phyloP scores from a whole-genome alignment of 176 grass and related monocot genomes.

The Avena sativa region DNA sequence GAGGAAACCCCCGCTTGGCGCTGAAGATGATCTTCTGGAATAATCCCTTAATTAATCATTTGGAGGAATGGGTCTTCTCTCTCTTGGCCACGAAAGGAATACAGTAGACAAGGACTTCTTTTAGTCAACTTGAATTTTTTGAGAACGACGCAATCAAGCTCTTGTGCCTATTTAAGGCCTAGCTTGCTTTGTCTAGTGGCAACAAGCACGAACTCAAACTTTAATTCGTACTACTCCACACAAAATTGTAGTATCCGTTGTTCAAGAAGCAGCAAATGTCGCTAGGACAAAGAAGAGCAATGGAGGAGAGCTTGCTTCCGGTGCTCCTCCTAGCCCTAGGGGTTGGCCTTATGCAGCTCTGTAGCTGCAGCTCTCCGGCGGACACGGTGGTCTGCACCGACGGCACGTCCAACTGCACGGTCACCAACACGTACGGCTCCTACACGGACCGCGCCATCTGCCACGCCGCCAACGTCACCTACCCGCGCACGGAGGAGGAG shows the following conservation, averaged over 20 bases:
- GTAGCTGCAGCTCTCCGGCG: constrained; percentile 24
- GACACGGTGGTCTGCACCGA: neutral
- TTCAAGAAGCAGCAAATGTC: neutral
- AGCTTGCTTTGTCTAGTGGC: too few relatives aligned
- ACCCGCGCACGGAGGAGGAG: constrained; percentile 6
- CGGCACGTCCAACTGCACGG: constrained; percentile 6
- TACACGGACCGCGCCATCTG: neutral
- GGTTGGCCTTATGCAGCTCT: neutral
- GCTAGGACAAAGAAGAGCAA: neutral
- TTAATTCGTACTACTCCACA: too few relatives aligned
- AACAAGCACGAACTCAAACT: neutral
- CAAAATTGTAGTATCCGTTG: too few relatives aligned
- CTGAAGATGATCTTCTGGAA: too few relatives aligned
- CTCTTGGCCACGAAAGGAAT: too few relatives aligned
- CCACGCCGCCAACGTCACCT: neutral
- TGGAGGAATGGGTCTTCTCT: too few relatives aligned
- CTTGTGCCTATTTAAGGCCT: too few relatives aligned
- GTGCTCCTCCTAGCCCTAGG: neutral
- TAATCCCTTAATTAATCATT: too few relatives aligned
- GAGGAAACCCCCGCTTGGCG: too few relatives aligned
- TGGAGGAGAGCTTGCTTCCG: neutral
- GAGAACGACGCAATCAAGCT: too few relatives aligned
- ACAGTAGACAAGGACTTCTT: too few relatives aligned
- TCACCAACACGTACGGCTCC: constrained; percentile 9
- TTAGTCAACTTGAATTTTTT: too few relatives aligned